Evolutionary conservation across 2,329 filamentous ascomycete genomes (phyloP), one percentile per base, ranked within the genome.

Genomic region (Ceratocystis destructans): DNA sequence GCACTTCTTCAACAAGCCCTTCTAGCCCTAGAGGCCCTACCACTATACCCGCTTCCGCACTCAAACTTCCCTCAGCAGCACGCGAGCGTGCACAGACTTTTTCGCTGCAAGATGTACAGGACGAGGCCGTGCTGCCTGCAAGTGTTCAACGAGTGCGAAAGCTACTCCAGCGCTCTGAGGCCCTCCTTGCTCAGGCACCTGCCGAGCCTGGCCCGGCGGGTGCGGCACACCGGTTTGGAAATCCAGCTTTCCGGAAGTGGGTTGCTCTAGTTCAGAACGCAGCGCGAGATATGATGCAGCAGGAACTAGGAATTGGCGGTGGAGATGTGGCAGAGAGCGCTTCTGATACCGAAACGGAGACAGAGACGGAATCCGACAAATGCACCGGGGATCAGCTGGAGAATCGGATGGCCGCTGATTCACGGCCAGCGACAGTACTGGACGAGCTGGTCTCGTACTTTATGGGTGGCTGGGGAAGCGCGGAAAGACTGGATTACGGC

Each of bases 401-500:
- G n/a, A 25, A 25, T 22, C 48, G 17, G 48, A 2, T 20, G 46
- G 10, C 17, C 15, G 63, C 62, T 10, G 66, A 62, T 5, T n/a
- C 33, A 15, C 65, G 37, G 3, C 66, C 55, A 5, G 69, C 57
- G 17, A 65, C 48, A 25, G 48, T 76, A 37, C 71, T 77, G n/a
- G 69, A 68, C 3, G 70, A 71, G 37, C 22, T 70, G 63, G 65
- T 61, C 66, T 67, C 59, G 53, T 99, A 99, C 74, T 82, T 99
- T 1, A 75, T 96, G 3, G 92, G 91, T 15, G 84, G 83, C 3
- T 96, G 96, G 76, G 94, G 94, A 2, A 97, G 91, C 73, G 76
- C 89, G 0, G 90, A 96, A 72, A 80, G 94, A 65, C 79, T 99
- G 31, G 94, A 99, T 76, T 99, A 96, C 73, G 94, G 94, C 1